Evolutionary conservation across 2,329 filamentous ascomycete species (phyloP).

Genomic region (Trichoderma sp.): DNA sequence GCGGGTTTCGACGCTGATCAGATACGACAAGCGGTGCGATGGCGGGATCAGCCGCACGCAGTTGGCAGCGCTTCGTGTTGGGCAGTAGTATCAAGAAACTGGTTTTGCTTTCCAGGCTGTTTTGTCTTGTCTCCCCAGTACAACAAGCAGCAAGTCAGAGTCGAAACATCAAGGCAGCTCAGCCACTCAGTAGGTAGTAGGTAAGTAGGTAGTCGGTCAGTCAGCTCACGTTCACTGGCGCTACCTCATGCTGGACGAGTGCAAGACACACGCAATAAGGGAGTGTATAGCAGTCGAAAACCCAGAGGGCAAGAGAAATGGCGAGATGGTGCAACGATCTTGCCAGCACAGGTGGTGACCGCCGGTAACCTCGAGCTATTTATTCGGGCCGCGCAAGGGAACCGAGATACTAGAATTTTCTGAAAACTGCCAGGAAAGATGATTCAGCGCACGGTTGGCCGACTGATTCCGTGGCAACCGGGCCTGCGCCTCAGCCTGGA

Average conservation of each 20-base stretch:
- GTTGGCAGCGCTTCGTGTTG: neutral
- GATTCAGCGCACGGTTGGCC: conserved; percentile 19
- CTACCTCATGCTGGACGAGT: conserved; percentile 15
- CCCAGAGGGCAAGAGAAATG: neutral
- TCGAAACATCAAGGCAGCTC: neutral
- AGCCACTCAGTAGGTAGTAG: too few species aligned
- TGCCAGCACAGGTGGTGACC: conserved; percentile 3
- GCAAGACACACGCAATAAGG: neutral
- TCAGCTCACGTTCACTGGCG: conserved; percentile 1
- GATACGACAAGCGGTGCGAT: neutral
- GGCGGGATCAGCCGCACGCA: neutral
- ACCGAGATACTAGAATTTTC: neutral
- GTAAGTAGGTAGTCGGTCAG: neutral
- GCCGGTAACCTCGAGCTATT: conserved; percentile 11
- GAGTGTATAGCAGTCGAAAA: too few species aligned
- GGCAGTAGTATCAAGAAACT: neutral
- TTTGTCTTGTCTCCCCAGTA: neutral
- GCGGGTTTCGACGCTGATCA: conserved; percentile 4
- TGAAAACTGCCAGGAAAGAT: neutral
- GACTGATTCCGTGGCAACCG: conserved; percentile 21
- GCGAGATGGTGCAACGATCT: neutral
- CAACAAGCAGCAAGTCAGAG: neutral
- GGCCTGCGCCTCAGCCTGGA: neutral
- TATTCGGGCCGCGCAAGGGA: conserved; percentile 29
- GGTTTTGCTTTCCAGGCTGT: neutral